Percentiles rank a stretch among this genome's conserved stretches.
Evolutionary conservation across 768 basidiomycete genomes (phyloP).

Genomic region (Leccinum pellstonianum): DNA sequence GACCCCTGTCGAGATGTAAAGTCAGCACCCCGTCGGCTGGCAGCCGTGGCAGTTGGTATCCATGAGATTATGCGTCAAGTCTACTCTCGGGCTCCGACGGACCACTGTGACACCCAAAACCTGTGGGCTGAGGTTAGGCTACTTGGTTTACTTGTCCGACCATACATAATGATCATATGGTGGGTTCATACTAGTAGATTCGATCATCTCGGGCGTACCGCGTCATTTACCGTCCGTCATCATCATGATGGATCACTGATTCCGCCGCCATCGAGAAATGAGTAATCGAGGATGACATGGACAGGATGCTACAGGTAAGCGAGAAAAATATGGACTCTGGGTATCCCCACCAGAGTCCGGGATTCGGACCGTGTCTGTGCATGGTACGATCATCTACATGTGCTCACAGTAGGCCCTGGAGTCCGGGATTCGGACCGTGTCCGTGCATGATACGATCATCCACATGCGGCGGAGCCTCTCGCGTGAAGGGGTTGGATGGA

Average conservation of each 20-base stretch:
- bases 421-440: not conserved
- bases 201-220: not conserved
- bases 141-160: too few species aligned
- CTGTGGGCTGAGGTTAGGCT: too few species aligned
- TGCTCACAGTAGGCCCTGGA: too few species aligned
- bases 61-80: not conserved
- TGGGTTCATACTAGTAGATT: not conserved
- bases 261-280: not conserved
- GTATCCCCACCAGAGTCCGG: too few species aligned
- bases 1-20: too few species aligned
- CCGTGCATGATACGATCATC: not conserved
- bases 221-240: not conserved
- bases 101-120: not conserved
- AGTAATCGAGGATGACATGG: not conserved
- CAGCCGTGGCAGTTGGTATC: not conserved
- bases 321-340: too few species aligned
- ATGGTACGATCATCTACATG: too few species aligned
- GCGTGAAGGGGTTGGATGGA: not conserved
- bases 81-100: not conserved
- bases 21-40: too few species aligned
- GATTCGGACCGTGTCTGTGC: too few species aligned
- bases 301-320: too few species aligned
- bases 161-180: too few species aligned
- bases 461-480: not conserved
- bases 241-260: not conserved